Conservation (phyloP, 345 rosid genomes). For the Pseudoturritis turrita region DNA sequence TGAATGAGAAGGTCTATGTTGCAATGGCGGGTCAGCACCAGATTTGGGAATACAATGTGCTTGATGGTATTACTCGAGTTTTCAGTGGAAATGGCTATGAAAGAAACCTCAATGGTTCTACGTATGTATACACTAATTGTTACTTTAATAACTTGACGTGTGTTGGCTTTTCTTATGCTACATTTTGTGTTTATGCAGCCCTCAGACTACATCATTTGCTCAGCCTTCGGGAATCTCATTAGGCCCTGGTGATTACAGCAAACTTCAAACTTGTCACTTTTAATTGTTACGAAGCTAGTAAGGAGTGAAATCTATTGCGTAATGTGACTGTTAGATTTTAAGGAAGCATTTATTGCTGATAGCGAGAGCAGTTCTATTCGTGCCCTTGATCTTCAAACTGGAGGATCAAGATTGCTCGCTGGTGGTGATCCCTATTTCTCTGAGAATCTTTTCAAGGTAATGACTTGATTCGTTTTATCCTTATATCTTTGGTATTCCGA, state of each 20-base stretch:
- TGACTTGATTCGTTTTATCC: neutral
- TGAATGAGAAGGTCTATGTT: slow-evolving; percentile 67
- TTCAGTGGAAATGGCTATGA: slow-evolving; percentile 95
- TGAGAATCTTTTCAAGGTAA: slow-evolving; percentile 84
- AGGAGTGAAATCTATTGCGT: neutral
- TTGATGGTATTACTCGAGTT: slow-evolving; percentile 59
- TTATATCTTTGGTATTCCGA: neutral
- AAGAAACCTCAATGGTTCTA: slow-evolving; percentile 86
- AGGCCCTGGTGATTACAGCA: slow-evolving; percentile 51
- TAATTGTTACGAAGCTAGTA: neutral
- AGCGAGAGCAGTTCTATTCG: slow-evolving; percentile 98
- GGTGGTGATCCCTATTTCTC: slow-evolving; percentile 87
- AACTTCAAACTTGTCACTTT: neutral
- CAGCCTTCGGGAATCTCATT: slow-evolving; percentile 92
- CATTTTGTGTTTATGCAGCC: slow-evolving; percentile 41
- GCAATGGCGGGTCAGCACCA: slow-evolving; percentile 99
- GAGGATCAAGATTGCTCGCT: slow-evolving; percentile 79
- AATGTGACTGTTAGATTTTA: slow-evolving; percentile 42
- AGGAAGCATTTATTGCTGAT: slow-evolving; percentile 76
- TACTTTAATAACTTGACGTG: neutral
- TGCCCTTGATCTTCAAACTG: slow-evolving; percentile 73
- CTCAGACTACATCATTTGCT: slow-evolving; percentile 74
- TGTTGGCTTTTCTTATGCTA: neutral
- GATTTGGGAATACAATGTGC: slow-evolving; percentile 75
- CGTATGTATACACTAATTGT: slow-evolving; percentile 34